These are phyloP conservation scores for Tricholoma flavovirens DNA, from an alignment of 768 basidiomycete species.

Conservation along the genomic window DNA sequence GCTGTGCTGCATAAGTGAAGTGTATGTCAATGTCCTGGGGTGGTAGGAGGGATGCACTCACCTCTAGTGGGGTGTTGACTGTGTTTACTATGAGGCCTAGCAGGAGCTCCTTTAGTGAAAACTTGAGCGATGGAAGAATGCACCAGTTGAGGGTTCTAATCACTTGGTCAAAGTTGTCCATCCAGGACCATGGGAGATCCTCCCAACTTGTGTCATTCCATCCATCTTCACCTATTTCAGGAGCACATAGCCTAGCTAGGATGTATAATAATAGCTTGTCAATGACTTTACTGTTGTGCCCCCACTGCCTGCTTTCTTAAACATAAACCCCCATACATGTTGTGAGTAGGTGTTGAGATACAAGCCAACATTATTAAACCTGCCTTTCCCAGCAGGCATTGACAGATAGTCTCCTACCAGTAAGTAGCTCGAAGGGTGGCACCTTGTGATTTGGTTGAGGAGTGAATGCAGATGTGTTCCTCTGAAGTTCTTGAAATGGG, in stretches of 20 bases:
- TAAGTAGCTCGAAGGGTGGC: background rate
- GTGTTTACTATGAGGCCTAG: conserved; percentile 22
- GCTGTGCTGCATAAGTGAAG: conserved; percentile 19
- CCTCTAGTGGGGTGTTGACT: conserved; percentile 9
- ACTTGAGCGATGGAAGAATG: too few species aligned
- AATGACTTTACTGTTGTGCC: conserved; percentile 1
- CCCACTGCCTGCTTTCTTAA: conserved; percentile 12
- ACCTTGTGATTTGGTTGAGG: conserved; percentile 18
- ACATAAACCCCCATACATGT: conserved; percentile 23
- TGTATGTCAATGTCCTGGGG: conserved; percentile 16
- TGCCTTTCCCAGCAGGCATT: conserved; percentile 25
- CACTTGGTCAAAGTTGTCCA: conserved; percentile 24
- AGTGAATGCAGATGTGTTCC: conserved; percentile 24
- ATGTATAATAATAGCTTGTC: conserved; percentile 18
- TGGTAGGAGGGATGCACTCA: background rate
- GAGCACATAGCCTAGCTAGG: conserved; percentile 26
- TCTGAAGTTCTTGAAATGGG: conserved; percentile 27
- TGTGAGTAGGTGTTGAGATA: conserved; percentile 26
- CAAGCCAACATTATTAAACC: conserved; percentile 14
- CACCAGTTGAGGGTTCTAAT: conserved; percentile 16
- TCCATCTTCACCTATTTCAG: conserved; percentile 16
- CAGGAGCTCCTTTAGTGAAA: conserved; percentile 25
- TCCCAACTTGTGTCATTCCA: background rate
- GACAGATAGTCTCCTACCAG: background rate
- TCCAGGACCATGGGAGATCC: conserved; percentile 25